Conservation (phyloP, 345 rosid genomes). For the Pugionium cornutum region DNA sequence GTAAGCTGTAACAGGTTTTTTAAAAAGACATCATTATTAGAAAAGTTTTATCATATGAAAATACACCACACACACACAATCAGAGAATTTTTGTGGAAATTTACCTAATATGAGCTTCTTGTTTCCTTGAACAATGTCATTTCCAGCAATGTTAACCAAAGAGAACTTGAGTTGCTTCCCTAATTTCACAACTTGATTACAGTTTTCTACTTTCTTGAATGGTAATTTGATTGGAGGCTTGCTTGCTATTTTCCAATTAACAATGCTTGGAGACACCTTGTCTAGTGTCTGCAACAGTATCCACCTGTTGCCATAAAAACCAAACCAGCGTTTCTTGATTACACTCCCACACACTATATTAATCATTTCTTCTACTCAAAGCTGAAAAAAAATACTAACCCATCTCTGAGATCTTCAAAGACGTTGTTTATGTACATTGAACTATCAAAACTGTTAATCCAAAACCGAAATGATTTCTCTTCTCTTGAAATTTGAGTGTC, state of each 20-base stretch:
- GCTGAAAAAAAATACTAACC: conserved; percentile 49
- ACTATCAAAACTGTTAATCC: conserved; percentile 94
- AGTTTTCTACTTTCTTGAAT: conserved; percentile 95
- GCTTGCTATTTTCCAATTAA: conserved; percentile 89
- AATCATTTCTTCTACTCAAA: neutral
- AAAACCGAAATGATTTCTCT: conserved; percentile 92
- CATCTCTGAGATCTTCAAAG: conserved; percentile 97
- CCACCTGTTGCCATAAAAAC: conserved; percentile 64
- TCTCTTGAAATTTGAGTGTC: conserved; percentile 90
- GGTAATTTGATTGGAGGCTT: conserved; percentile 96
- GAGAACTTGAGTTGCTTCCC: conserved; percentile 97
- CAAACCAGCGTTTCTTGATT: neutral
- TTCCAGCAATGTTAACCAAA: conserved; percentile 93
- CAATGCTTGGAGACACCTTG: conserved; percentile 91
- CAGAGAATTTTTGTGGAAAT: conserved; percentile 15
- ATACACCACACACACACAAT: neutral
- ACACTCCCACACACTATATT: neutral
- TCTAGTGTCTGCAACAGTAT: conserved; percentile 87
- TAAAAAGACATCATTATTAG: neutral
- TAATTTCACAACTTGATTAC: conserved; percentile 90
- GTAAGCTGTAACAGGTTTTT: conserved; percentile 57
- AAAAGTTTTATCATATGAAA: neutral
- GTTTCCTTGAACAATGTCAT: conserved; percentile 92
- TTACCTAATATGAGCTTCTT: conserved; percentile 88
- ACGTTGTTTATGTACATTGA: conserved; percentile 73